These are phyloP conservation scores for Aotearoamyces nothofagi DNA, from an alignment of 2,329 filamentous ascomycete genomes.

Conservation along the genomic window DNA sequence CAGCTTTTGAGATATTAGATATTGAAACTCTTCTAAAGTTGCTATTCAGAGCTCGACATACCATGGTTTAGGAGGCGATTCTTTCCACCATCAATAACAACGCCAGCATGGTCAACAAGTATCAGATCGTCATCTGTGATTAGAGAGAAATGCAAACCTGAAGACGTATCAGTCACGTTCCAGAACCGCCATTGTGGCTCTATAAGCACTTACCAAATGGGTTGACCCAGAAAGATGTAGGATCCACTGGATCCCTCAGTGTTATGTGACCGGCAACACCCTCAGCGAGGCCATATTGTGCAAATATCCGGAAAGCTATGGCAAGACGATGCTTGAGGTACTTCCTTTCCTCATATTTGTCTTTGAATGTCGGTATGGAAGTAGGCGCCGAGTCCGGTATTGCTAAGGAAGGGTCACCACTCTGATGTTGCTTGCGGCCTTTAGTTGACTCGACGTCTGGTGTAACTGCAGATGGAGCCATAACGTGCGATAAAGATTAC, in stretches of 20 bases:
- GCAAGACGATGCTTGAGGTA: slow-evolving; percentile 16
- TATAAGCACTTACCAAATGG: background rate
- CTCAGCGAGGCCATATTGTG: slow-evolving; percentile 26
- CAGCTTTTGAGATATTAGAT: slow-evolving; percentile 30
- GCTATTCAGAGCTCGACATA: too few species aligned
- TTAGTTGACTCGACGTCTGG: slow-evolving; percentile 20
- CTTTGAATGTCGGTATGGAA: slow-evolving; percentile 21
- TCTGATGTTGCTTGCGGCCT: slow-evolving; percentile 27
- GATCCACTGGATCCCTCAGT: slow-evolving; percentile 22
- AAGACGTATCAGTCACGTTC: slow-evolving; percentile 37
- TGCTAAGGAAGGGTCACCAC: slow-evolving; percentile 29
- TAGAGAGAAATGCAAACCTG: slow-evolving; percentile 44
- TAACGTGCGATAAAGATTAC: slow-evolving; percentile 7
- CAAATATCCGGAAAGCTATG: slow-evolving; percentile 11
- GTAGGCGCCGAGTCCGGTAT: slow-evolving; percentile 28
- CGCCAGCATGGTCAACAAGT: slow-evolving; percentile 42
- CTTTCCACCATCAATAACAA: slow-evolving; percentile 46
- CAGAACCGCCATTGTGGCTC: slow-evolving; percentile 7
- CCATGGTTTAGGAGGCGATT: too few species aligned
- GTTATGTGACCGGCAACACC: slow-evolving; percentile 51
- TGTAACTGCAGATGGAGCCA: slow-evolving; percentile 23
- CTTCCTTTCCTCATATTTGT: slow-evolving; percentile 10
- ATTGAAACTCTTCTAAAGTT: too few species aligned
- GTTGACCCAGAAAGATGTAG: slow-evolving; percentile 22
- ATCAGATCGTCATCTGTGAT: slow-evolving; percentile 50